Base-by-base conservation (phyloP, 148 eudicot genomes). In the Polygonum aviculare region DNA sequence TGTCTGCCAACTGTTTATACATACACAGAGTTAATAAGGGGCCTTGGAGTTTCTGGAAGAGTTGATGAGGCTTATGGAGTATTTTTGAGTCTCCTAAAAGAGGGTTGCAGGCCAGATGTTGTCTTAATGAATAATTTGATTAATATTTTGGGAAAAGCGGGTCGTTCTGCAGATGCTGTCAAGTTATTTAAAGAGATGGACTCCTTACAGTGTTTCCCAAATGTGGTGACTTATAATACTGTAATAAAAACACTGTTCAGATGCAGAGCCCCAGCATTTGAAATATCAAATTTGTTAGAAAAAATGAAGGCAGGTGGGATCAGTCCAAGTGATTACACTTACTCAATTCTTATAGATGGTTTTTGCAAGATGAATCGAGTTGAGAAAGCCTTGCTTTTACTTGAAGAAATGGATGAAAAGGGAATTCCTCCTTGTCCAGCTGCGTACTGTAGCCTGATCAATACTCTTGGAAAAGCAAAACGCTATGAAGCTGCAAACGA, bases 341-440 rank as follows among this genome's bases (percentile, higher is more conserved):
- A 95, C 77, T 92, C 98, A 3, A 95, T 95, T 74, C 86, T 95
- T 41, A 95, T 95, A 47, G 97, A 95, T 71, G 97, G 98, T 12
- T 88, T 89, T 80, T 95, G 98, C 89, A 92, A 90, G 86, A 90
- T 81, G 75, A 89, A 89, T 73, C 85, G 87, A 80, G 84, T 95
- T 19, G 92, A 90, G 82, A 89, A 95, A 80, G 98, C 98, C 45
- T 79, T 95, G 71, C 59, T 88, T 69, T 84, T 95, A 82, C 96
- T 95, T 7, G 98, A 95, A 80, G 98, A 95, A 88, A 92, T 95
- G 98, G 98, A 95, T 63, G 98, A 95, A 79, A 89, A 90, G 81
- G 94, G 97, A 60, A 90, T 95, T 76, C 96, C 96, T 51, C 97
- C 98, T 40, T 90, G 94, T 62, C 96, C 98, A 69, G 92, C 98